A percentile compares a stretch with the other conserved stretches of the same genome.
These are phyloP conservation scores for Rhododendron ferrugineum DNA, from an alignment of 148 eudicot species.

Conservation along the genomic window DNA sequence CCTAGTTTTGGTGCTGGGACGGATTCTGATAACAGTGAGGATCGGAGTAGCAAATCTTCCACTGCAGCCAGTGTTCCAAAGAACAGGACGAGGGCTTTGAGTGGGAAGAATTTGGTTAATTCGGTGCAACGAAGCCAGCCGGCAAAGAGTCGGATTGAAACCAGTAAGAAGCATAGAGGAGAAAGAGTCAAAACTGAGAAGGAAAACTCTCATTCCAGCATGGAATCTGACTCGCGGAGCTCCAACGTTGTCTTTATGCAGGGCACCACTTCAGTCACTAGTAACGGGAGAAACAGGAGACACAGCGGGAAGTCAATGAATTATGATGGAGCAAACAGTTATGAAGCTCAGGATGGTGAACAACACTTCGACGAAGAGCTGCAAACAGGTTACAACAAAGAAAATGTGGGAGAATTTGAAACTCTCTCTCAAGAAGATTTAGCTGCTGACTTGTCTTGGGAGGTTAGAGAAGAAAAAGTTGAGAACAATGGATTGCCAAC, in stretches of 20 bases:
- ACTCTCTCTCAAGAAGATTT: conserved; percentile 32
- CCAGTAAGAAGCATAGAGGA: conserved; percentile 59
- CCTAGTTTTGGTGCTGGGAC: conserved; percentile 38
- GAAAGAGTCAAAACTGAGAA: conserved; percentile 42
- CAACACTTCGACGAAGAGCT: conserved; percentile 23
- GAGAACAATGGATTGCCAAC: conserved; percentile 33
- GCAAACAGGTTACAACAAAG: conserved; percentile 21
- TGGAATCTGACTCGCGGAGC: conserved; percentile 86
- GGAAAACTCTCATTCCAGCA: conserved; percentile 66
- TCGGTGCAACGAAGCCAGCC: conserved; percentile 25
- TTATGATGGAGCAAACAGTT: conserved; percentile 41
- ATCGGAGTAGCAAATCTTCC: conserved; percentile 78
- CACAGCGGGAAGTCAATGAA: conserved; percentile 31
- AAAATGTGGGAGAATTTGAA: conserved; percentile 24
- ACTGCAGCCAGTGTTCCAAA: conserved; percentile 68
- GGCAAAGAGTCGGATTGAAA: conserved; percentile 33
- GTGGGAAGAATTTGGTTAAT: conserved; percentile 27
- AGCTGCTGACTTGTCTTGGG: conserved; percentile 33
- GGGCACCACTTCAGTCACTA: conserved; percentile 32
- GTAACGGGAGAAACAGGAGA: conserved; percentile 41
- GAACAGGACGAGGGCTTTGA: conserved; percentile 27
- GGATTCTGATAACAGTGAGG: conserved; percentile 67
- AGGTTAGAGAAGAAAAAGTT: conserved; percentile 24
- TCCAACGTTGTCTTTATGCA: conserved; percentile 56
- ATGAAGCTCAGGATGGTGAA: conserved; percentile 40